phyloP scores from a whole-genome alignment of 768 basidiomycete genomes.

The Auricularia auricula-judae region DNA sequence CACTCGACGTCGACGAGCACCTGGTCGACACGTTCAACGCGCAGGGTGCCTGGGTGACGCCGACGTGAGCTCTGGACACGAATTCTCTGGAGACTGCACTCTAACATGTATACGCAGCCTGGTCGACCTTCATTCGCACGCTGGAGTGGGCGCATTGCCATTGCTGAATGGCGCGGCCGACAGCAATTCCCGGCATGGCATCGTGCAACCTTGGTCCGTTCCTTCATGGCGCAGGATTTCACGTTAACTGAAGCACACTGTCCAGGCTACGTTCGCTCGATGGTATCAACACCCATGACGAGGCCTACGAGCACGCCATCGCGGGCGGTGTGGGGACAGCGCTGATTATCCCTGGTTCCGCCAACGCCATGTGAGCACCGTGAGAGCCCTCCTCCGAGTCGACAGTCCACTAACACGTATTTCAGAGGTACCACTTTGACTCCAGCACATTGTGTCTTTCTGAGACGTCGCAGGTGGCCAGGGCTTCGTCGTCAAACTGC shows the following conservation, averaged over 20 bases:
- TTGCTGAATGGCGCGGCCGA: slow-evolving; percentile 18
- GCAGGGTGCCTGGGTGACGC: slow-evolving; percentile 66
- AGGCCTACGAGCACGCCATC: slow-evolving; percentile 46
- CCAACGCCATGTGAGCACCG: slow-evolving; percentile 32
- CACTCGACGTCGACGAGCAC: slow-evolving; percentile 19
- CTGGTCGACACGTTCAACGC: slow-evolving; percentile 47
- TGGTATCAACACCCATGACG: slow-evolving; percentile 73
- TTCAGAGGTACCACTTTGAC: too few species aligned
- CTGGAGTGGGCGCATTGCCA: slow-evolving; percentile 30
- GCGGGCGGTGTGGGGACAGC: slow-evolving; percentile 67
- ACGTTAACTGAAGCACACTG: slow-evolving; percentile 15
- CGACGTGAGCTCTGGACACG: slow-evolving; percentile 40
- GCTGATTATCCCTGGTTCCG: slow-evolving; percentile 61
- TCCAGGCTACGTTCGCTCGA: slow-evolving; percentile 63
- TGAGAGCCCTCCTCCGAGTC: too few species aligned
- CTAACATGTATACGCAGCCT: slow-evolving; percentile 15
- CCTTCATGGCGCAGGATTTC: not conserved
- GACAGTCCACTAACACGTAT: too few species aligned
- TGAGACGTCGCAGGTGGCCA: slow-evolving; percentile 17
- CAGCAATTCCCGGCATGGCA: not conserved
- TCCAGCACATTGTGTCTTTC: too few species aligned
- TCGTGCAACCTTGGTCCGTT: not conserved
- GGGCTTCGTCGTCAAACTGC: too few species aligned
- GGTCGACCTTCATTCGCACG: slow-evolving; percentile 37
- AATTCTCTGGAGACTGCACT: too few species aligned